phyloP scores from a whole-genome alignment of 306 rosid species.

The Castanea mollissima region DNA sequence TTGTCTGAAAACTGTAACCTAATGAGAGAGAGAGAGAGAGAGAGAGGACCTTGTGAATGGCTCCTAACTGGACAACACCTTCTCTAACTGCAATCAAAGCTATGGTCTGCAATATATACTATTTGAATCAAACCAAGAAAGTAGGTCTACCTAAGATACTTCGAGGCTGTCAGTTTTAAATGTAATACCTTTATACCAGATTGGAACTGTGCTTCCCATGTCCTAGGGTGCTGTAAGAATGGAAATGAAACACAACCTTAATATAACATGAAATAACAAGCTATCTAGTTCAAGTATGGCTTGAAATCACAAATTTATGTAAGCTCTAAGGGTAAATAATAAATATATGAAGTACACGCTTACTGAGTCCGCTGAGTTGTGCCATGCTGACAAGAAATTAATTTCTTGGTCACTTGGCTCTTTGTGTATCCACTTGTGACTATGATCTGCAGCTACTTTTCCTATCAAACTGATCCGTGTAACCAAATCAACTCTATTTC shows the following conservation, averaged over 20 bases:
- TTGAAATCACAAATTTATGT: constrained; percentile 3
- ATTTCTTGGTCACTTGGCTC: constrained; percentile 92
- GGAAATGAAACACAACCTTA: constrained; percentile 11
- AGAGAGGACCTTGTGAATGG: constrained; percentile 61
- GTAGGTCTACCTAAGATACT: neutral
- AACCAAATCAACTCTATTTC: constrained; percentile 9
- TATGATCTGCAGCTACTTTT: constrained; percentile 95
- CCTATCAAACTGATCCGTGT: constrained; percentile 73
- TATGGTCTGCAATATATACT: constrained; percentile 62
- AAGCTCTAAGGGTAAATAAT: neutral
- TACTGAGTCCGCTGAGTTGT: constrained; percentile 87
- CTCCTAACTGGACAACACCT: constrained; percentile 97
- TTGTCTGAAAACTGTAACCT: neutral
- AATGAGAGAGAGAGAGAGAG: neutral
- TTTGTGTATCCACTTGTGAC: constrained; percentile 96
- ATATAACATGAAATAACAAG: constrained; percentile 23
- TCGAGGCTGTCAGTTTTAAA: neutral
- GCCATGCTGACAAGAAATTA: constrained; percentile 93
- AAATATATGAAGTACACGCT: neutral
- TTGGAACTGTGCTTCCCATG: constrained; percentile 99
- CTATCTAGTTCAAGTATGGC: neutral
- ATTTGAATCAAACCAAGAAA: constrained; percentile 9
- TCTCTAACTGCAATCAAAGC: constrained; percentile 96
- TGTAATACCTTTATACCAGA: constrained; percentile 85
- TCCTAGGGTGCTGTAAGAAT: constrained; percentile 84